Conservation (phyloP, 2,329 filamentous ascomycete genomes). For the Colletotrichum sp. region DNA sequence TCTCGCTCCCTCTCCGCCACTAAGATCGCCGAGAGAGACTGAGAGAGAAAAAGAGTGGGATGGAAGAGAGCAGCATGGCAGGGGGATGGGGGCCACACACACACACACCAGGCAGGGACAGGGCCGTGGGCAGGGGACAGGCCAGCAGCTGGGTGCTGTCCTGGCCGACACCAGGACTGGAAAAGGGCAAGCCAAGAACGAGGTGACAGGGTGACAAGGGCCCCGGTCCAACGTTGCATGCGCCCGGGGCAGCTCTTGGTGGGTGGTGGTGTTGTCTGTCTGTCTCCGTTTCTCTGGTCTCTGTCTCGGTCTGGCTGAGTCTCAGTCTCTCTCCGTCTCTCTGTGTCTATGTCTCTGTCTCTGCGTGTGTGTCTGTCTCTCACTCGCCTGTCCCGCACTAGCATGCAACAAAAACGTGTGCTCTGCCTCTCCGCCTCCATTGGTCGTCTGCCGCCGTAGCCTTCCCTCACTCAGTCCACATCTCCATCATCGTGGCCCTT, state of each 20-base stretch:
- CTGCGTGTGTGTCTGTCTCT: background rate
- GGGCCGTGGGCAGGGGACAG: background rate
- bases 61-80: background rate
- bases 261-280: background rate
- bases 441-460: slow-evolving; percentile 7
- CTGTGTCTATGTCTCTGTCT: no score
- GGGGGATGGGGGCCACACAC: background rate
- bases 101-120: background rate
- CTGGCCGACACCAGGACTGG: background rate
- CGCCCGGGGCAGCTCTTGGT: slow-evolving; percentile 7
- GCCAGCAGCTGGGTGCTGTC: background rate
- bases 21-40: background rate
- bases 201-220: slow-evolving; percentile 8
- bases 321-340: background rate
- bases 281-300: background rate
- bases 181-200: background rate
- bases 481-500: background rate
- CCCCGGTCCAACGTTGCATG: slow-evolving; percentile 19
- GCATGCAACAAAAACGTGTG: background rate
- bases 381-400: background rate
- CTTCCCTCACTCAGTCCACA: background rate
- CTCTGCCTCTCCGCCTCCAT: background rate
- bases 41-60: background rate
- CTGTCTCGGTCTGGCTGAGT: background rate
- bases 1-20: background rate